Evolutionary conservation across 2,329 filamentous ascomycete genomes (phyloP).

Genomic region (Lasiodiplodia citricola): DNA sequence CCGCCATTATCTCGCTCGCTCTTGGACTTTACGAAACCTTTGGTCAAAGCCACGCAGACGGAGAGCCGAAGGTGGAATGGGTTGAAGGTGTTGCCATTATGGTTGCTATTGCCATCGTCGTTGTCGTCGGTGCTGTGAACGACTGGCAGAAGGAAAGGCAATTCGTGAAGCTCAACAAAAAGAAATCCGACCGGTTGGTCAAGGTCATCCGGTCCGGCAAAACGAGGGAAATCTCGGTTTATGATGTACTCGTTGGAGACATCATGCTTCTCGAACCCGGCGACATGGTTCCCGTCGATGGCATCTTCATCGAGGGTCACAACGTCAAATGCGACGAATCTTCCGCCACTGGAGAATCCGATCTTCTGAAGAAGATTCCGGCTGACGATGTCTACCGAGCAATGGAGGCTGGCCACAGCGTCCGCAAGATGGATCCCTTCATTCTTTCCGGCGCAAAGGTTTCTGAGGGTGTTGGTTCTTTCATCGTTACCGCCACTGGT

Average conservation of each 20-base stretch:
- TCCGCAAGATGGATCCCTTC: slow-evolving; percentile 77
- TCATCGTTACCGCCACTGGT: slow-evolving; percentile 76
- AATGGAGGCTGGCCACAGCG: slow-evolving; percentile 65
- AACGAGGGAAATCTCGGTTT: slow-evolving; percentile 70
- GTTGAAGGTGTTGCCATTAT: slow-evolving; percentile 83
- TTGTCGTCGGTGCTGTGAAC: slow-evolving; percentile 76
- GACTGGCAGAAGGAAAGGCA: slow-evolving; percentile 84
- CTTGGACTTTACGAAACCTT: slow-evolving; percentile 73
- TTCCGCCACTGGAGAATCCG: slow-evolving; percentile 77
- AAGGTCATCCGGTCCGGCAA: slow-evolving; percentile 78
- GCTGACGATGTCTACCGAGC: slow-evolving; percentile 70
- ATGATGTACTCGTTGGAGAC: slow-evolving; percentile 76
- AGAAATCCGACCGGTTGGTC: slow-evolving; percentile 76
- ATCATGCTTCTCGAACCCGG: slow-evolving; percentile 75
- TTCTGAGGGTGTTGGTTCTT: slow-evolving; percentile 75
- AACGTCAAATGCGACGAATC: slow-evolving; percentile 76
- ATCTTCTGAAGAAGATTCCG: slow-evolving; percentile 70
- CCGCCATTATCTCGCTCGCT: slow-evolving; percentile 70
- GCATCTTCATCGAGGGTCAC: slow-evolving; percentile 71
- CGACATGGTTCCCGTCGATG: slow-evolving; percentile 73
- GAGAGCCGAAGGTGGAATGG: slow-evolving; percentile 69
- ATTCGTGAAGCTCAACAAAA: slow-evolving; percentile 79
- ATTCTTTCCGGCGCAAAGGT: slow-evolving; percentile 87
- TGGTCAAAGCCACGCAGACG: slow-evolving; percentile 50
- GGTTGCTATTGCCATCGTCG: slow-evolving; percentile 75